These are phyloP conservation scores for Graphium sp. DNA, from an alignment of 2,329 filamentous ascomycete genomes.

Conservation along the genomic window DNA sequence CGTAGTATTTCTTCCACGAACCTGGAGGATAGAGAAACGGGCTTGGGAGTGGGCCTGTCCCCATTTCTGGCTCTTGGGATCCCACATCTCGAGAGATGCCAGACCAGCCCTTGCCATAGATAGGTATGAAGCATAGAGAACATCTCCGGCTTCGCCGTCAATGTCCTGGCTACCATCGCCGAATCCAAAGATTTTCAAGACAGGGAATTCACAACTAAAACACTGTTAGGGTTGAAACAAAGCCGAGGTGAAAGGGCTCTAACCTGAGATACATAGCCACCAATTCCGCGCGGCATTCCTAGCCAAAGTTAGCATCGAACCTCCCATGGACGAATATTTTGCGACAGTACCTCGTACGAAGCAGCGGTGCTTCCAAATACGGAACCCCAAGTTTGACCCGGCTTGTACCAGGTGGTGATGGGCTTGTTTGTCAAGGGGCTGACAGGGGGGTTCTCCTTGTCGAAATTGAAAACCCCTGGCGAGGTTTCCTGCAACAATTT, in stretches of 20 bases:
- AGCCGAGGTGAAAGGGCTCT: no score
- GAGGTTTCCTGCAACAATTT: constrained; percentile 85
- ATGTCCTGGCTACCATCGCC: constrained; percentile 63
- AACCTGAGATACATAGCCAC: constrained; percentile 86
- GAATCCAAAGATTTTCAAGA: constrained; percentile 82
- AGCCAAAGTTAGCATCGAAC: neutral
- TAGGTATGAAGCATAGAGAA: constrained; percentile 78
- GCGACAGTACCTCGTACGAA: constrained; percentile 64
- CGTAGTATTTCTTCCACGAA: no score
- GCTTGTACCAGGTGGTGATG: constrained; percentile 79
- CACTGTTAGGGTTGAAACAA: no score
- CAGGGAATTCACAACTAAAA: constrained; percentile 78
- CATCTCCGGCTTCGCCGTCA: constrained; percentile 61
- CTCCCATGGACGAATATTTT: no score
- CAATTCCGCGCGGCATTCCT: constrained; percentile 65
- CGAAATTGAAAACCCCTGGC: constrained; percentile 75
- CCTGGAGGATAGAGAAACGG: constrained; percentile 68
- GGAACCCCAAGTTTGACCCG: constrained; percentile 85
- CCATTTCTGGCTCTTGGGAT: constrained; percentile 81
- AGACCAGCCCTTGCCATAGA: constrained; percentile 91
- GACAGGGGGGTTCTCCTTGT: constrained; percentile 61
- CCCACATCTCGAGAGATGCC: constrained; percentile 82
- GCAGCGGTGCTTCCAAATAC: constrained; percentile 80
- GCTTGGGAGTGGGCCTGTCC: constrained; percentile 86
- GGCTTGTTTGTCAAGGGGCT: constrained; percentile 64